phyloP scores from a whole-genome alignment of 805 yeast species.

The Wickerhamiella sergipiensis region DNA sequence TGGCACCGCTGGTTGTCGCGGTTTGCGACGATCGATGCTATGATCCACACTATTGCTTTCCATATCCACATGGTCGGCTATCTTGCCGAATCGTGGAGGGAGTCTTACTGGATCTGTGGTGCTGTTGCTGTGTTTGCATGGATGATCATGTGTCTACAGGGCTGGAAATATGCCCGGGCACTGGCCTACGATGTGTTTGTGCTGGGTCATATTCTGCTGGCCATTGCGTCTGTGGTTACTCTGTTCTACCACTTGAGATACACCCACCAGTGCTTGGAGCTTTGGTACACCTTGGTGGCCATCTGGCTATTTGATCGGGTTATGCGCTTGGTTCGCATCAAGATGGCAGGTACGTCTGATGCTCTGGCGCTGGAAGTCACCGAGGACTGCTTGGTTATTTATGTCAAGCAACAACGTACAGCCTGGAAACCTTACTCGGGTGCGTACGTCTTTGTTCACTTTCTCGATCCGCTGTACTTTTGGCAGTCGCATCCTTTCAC shows the following conservation, averaged over 20 bases:
- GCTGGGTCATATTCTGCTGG: constrained; percentile 42
- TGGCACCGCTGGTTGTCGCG: constrained; percentile 54
- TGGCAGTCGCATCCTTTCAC: constrained; percentile 69
- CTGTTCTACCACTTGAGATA: constrained; percentile 41
- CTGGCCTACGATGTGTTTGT: constrained; percentile 44
- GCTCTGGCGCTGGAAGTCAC: constrained; percentile 20
- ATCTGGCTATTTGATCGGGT: constrained; percentile 59
- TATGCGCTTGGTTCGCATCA: constrained; percentile 39
- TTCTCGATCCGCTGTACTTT: constrained; percentile 32
- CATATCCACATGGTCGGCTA: constrained; percentile 22
- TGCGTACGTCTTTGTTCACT: constrained; percentile 39
- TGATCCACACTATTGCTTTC: constrained; percentile 46
- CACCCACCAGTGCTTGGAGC: constrained; percentile 34
- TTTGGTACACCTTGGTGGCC: constrained; percentile 39
- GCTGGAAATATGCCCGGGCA: constrained; percentile 3
- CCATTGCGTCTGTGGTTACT: constrained; percentile 37
- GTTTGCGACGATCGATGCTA: constrained; percentile 31
- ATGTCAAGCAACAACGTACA: constrained; percentile 25
- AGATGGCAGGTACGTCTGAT: background rate
- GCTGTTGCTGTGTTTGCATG: constrained; percentile 16
- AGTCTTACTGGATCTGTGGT: constrained; percentile 18
- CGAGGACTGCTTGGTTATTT: constrained; percentile 28
- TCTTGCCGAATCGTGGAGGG: constrained; percentile 14
- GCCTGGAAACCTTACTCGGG: constrained; percentile 26
- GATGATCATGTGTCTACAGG: constrained; percentile 29